Base-by-base conservation (phyloP, 2,329 filamentous ascomycete species). In the Phoma sp. region DNA sequence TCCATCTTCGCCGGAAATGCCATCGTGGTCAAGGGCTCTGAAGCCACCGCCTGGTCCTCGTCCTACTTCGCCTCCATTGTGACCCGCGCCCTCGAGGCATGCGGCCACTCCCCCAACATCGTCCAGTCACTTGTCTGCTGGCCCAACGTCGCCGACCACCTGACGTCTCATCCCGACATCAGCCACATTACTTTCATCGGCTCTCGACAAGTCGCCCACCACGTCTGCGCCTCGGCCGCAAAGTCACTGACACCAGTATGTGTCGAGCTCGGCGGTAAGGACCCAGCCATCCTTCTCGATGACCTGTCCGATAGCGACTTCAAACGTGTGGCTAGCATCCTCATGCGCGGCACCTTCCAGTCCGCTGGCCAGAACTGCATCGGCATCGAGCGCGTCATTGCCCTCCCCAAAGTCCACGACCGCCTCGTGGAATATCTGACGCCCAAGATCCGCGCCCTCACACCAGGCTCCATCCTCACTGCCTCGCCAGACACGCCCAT, bases 321-420 rank as follows among this genome's bases (percentile, higher is more conserved):
- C 54, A 77, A 84, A 4, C 86, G 89, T 34, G 87, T 98, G 42
- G 84, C 85, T 32, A 90, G 92, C 58, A 89, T 96, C 59, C 84
- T 98, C 58, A 88, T 99, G 78, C 87, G 95, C 47, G 95, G 93
- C 46, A 92, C 91, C 9, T 99, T 98, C 77, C 95, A 99, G 76
- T 92, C 92, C 45, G 89, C 92, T 14, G 95, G 95, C 1, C 95
- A 99, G 76, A 99, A 99, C 78, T 99, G 95, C 77, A 93, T 99
- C 70, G 95, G 95, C 49, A 93, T 97, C 63, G 95, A 99, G 78
- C 90, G 95, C 50, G 88, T 98, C 69, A 88, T 98, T 64, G 91
- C 89, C 20, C 83, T 90, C 14, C 88, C 91, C 1, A 80, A 78
- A n/a, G 82, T 91, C 45, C 96, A 98, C 78, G 82, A 89, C 58